Base-by-base conservation (phyloP, 768 basidiomycete genomes). In the Phallus indusiatus region DNA sequence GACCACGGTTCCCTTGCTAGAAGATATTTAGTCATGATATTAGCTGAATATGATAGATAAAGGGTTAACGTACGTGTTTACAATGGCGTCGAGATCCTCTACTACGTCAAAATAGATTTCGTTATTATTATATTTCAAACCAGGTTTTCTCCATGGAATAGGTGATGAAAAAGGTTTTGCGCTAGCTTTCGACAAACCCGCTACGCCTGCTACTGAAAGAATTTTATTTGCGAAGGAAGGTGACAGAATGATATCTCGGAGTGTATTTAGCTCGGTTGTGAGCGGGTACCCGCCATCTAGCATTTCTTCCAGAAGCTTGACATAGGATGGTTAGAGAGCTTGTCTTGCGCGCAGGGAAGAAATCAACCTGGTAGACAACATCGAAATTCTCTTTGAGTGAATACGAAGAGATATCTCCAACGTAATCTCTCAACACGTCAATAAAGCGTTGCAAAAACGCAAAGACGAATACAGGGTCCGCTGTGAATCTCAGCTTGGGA, bases 81-180 rank as follows among this genome's bases (percentile, higher is more conserved):
- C 81, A 35, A 89, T 78, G 0, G 85, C 90, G 63, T 81, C 82
- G 52, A 96, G 74, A 54, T 87, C 82, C 70, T 98, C 95, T 0
- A 81, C 76, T 60, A 96, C 77, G 67, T 98, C 94, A 68, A 98
- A 93, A 69, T 91, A 90, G 17, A 96, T 85, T 70, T 98, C 94
- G 67, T 96, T 95, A 70, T 81, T 86, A 33, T 85, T 82, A 68
- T 97, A 88, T 60, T 84, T 79, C 42, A 94, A 73, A 7, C 88
- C 89, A 1, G 86, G 79, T 69, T 88, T 88, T 58, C 95, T 80
- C 94, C 94, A 98, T 2, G 94, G 91, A 67, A 95, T 94, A 1
- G 90, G 88, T 1, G 90, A 91, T 1, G 92, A 82, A 68, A 96
- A 94, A 0, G 81, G 81, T 34, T 70, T 72, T 10, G 75, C 64